These are phyloP conservation scores for Cadophora luteo-olivacea DNA, from an alignment of 2,329 filamentous ascomycete species.

Conservation along the genomic window DNA sequence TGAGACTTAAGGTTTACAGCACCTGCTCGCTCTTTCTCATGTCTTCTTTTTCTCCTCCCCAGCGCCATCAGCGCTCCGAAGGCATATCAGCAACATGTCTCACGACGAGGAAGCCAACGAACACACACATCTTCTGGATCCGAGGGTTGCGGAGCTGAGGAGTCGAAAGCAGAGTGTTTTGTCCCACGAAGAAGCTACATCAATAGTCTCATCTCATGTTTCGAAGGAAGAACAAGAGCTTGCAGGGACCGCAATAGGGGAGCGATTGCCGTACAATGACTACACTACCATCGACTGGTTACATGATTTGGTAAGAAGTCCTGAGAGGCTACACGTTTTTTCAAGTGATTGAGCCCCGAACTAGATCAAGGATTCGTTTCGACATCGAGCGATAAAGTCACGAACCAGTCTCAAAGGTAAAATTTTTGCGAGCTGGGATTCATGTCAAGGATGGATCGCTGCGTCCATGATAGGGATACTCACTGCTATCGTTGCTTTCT, in stretches of 20 bases:
- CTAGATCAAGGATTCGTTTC: constrained; percentile 62
- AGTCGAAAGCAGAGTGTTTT: constrained; percentile 22
- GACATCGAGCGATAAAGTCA: constrained; percentile 54
- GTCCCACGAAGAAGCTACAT: constrained; percentile 26
- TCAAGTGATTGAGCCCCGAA: constrained; percentile 12
- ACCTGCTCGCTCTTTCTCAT: neutral
- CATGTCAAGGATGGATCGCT: constrained; percentile 61
- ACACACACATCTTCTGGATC: constrained; percentile 33
- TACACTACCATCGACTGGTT: constrained; percentile 69
- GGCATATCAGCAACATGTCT: constrained; percentile 18
- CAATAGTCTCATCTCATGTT: constrained; percentile 40
- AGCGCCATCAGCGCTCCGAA: neutral
- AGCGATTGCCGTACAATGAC: constrained; percentile 64
- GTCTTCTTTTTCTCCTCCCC: neutral
- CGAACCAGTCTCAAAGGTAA: constrained; percentile 50
- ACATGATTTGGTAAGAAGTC: constrained; percentile 56
- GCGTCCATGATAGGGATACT: constrained; percentile 59
- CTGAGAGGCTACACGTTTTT: neutral
- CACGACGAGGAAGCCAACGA: constrained; percentile 37
- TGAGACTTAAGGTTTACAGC: neutral
- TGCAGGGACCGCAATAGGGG: constrained; percentile 54
- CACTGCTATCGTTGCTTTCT: constrained; percentile 61
- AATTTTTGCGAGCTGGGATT: constrained; percentile 52
- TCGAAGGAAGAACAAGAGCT: constrained; percentile 58
- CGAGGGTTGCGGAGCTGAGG: constrained; percentile 22